Evolutionary conservation across 192 early-diverging fungal genomes (phyloP).

Genomic region (Rhizophagus prolifer): DNA sequence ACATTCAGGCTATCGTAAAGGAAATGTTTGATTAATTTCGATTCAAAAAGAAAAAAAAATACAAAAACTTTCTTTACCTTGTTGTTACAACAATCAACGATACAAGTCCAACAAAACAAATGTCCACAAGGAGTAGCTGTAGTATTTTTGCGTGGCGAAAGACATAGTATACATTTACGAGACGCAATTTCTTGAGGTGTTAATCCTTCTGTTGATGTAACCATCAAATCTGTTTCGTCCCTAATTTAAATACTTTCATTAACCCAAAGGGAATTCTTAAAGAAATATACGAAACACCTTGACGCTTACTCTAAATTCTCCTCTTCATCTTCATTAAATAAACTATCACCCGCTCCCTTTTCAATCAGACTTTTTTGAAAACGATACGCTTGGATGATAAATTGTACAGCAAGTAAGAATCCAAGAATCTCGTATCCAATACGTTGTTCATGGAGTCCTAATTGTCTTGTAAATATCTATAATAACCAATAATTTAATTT

Average conservation of each 20-base stretch:
- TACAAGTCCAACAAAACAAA: constrained; percentile 94
- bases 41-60: neutral
- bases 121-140: constrained; percentile 93
- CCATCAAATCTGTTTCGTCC: constrained; percentile 6
- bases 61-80: constrained; percentile 56
- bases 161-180: constrained; percentile 85
- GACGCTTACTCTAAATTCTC: constrained; percentile 24
- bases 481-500: neutral
- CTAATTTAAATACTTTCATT: neutral
- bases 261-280: neutral
- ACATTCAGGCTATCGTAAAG: constrained; percentile 72
- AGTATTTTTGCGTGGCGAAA: constrained; percentile 70
- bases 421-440: constrained; percentile 86
- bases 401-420: constrained; percentile 72
- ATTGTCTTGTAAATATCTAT: constrained; percentile 74
- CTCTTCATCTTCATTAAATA: constrained; percentile 31
- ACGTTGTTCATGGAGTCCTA: constrained; percentile 70
- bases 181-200: constrained; percentile 40
- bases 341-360: constrained; percentile 9
- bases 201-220: constrained; percentile 34
- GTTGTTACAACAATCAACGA: constrained; percentile 88
- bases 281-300: neutral
- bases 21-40: neutral
- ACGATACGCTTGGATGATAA: constrained; percentile 59
- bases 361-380: constrained; percentile 31